Evolutionary conservation across 148 eudicot species (phyloP), one percentile per base, ranked within the genome.

Genomic region (Chenopodium suecicum): DNA sequence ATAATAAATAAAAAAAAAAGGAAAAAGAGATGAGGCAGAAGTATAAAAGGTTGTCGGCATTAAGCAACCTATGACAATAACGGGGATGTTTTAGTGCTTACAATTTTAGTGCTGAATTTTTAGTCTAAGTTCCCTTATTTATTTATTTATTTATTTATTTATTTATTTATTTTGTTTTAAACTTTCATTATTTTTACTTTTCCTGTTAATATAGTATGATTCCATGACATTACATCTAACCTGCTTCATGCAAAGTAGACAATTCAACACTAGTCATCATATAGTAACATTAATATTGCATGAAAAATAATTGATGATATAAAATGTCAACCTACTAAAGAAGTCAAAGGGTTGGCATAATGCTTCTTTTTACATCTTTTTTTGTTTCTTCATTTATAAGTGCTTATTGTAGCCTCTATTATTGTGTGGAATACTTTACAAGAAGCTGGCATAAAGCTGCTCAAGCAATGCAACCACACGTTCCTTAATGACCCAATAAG

Each of bases 31-130:
- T 70, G 48, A 70, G 34, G 41, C 48, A 70, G 47, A 70, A 34
- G 74, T 32, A 10, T 13, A 70, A 70, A 37, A 70, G 74, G 74
- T 70, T 70, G 74, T 70, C 74, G 74, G 74, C 72, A 69, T 69
- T 69, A 16, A 69, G 44, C n/a, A 31, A 16, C 47, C 2, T 32
- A 69, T 69, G 72, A 69, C 70, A 16, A 67, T 56, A 56, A 14
- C 11, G 22, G 9, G 7, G 70, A 14, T 69, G 9, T 16, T 34
- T 17, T 20, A 13, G 74, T 37, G 74, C 74, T 17, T 20, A 23
- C 17, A 70, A 16, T 20, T 70, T 20, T 34, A 31, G 62, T 56
- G 62, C 17, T 17, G 4, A 4, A 16, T 56, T 4, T 68, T 31
- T 32, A 3, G 37, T 67, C 62, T 17, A 56, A 56, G 32, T 4